Percentiles rank a stretch among this genome's conserved stretches.
Conservation (phyloP, 352 stramenopile species). For the Phytophthora pinifolia region DNA sequence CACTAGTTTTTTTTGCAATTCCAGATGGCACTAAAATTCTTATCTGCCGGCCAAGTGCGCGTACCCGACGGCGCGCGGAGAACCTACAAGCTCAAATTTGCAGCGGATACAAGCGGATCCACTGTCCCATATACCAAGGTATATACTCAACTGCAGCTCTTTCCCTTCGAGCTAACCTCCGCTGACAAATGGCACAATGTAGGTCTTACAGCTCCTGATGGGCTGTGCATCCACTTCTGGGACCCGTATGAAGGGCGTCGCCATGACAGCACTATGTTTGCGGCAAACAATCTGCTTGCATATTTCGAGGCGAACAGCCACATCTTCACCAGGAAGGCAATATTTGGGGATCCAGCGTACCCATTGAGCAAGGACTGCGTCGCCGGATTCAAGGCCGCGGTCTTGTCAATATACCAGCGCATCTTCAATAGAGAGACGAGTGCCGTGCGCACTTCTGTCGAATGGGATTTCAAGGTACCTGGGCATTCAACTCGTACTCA, state of each 20-base stretch:
- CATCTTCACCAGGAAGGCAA: not conserved
- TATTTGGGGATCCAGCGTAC: conserved; percentile 3
- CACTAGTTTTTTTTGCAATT: not conserved
- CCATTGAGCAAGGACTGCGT: not conserved
- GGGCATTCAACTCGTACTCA: not conserved
- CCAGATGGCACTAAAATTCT: not conserved
- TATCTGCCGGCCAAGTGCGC: not conserved
- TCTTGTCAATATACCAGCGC: not conserved
- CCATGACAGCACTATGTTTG: conserved; percentile 2
- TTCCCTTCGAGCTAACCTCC: not conserved
- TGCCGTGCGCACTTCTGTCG: not conserved
- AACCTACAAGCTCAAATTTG: not conserved
- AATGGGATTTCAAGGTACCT: not conserved
- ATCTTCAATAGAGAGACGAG: conserved; percentile 3
- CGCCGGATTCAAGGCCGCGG: not conserved
- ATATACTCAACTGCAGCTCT: not conserved
- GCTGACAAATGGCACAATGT: not conserved
- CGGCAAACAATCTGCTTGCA: not conserved
- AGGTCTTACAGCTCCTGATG: conserved; percentile 4
- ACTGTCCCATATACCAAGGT: conserved; percentile 1
- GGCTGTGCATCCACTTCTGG: conserved; percentile 2
- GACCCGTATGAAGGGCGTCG: not conserved
- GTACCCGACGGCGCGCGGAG: not conserved
- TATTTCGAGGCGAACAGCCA: conserved; percentile 1
- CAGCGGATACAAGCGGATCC: not conserved